phyloP scores from a whole-genome alignment of 176 grass and related monocot genomes.

The Dendrocalamus sinicus region DNA sequence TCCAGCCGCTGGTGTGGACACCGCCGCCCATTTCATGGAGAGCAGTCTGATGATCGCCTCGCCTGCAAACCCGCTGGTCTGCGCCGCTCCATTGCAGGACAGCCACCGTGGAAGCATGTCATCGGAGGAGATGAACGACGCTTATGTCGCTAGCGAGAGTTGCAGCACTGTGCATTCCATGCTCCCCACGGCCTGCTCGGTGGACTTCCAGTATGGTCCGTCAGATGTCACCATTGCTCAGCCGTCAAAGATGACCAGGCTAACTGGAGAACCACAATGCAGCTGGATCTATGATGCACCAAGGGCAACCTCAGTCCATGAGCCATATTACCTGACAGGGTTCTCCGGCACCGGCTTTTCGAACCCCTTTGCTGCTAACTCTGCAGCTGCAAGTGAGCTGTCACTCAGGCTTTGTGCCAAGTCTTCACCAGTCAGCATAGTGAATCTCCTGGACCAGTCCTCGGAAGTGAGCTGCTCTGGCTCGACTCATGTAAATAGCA shows the following conservation, averaged over 20 bases:
- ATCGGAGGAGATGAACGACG: slow-evolving; percentile 33
- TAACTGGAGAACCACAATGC: background rate
- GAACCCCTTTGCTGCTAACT: slow-evolving; percentile 18
- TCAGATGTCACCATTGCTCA: slow-evolving; percentile 42
- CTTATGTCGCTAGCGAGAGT: slow-evolving; percentile 45
- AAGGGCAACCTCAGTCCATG: background rate
- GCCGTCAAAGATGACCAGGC: slow-evolving; percentile 26
- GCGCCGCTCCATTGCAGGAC: slow-evolving; percentile 40
- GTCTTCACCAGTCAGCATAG: slow-evolving; percentile 34
- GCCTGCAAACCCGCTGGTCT: slow-evolving; percentile 52
- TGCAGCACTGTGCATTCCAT: slow-evolving; percentile 55
- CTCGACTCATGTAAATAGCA: slow-evolving; percentile 44
- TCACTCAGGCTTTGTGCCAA: slow-evolving; percentile 55
- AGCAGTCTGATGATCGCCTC: slow-evolving; percentile 40
- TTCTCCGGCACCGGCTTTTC: slow-evolving; percentile 43
- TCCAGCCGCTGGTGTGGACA: slow-evolving; percentile 1
- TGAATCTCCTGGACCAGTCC: slow-evolving; percentile 50
- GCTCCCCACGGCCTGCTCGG: background rate
- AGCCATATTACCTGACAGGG: slow-evolving; percentile 34
- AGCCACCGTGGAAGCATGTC: slow-evolving; percentile 37
- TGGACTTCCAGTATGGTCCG: slow-evolving; percentile 24
- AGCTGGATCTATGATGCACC: slow-evolving; percentile 30
- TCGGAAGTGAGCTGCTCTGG: slow-evolving; percentile 70
- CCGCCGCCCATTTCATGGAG: slow-evolving; percentile 30
- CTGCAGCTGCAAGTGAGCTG: slow-evolving; percentile 52